Base-by-base conservation (phyloP, 1,139 yeast species). In the Lodderomyces jiufengensis region DNA sequence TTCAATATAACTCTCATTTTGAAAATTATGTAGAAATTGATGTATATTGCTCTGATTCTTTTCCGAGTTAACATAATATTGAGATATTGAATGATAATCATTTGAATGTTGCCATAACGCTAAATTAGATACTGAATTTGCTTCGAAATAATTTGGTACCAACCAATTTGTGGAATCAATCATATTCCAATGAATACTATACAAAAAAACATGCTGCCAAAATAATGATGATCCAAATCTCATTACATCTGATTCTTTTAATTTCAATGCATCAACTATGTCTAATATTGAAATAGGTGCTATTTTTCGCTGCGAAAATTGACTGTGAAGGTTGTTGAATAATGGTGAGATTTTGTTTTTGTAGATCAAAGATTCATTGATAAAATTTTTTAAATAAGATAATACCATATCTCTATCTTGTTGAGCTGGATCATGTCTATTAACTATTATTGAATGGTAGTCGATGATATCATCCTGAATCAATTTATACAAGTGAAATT, bases 111-210 rank as follows among this genome's bases (percentile, higher is more conserved):
- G 43, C 2, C 47, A 40, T 7, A 53, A 33, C 3, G 60, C 37
- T 8, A 32, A 12, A 43, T 63, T 66, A 5, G 68, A 46, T 15
- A 35, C 29, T 27, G 47, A 41, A 29, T 35, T 33, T 10, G 18
- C 36, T 22, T 30, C 42, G 23, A 33, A 31, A 32, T 37, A 41
- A 27, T 42, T 45, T 0, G 61, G 53, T 1, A 61, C 58, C 5
- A 68, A 40, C 61, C 67, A 67, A 25, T 46, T 43, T 8, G 59
- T 54, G 18, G 54, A 52, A 6, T 47, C 42, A n/a, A 53, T 35
- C 40, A 66, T 39, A 16, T 45, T 46, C 36, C 55, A 38, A 41
- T 67, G 68, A 4, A 61, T 42, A 8, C 57, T 52, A 43, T 59
- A 44, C 9, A 66, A 45, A 4, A 65, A 42, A 3, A 54, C 54